Conservation (phyloP, 1,284 basidiomycete genomes). For the Rhodotorula mucilaginosa region DNA sequence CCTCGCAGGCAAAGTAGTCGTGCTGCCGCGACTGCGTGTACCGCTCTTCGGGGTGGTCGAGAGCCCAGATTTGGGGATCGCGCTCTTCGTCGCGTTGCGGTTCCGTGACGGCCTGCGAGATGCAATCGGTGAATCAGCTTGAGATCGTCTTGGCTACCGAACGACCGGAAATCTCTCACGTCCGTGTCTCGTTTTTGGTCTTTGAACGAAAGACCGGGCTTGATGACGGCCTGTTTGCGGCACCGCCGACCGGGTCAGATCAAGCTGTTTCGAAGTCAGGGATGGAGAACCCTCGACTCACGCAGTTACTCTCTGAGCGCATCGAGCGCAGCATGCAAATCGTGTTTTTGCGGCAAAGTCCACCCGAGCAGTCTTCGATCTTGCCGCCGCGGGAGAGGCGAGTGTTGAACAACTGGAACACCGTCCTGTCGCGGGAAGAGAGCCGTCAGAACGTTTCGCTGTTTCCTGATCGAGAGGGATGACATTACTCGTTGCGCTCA, state of each 20-base stretch:
- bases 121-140: not conserved
- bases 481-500: conserved; percentile 51
- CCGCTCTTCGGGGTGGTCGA: conserved; percentile 14
- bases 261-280: not conserved
- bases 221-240: conserved; percentile 26
- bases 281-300: not conserved
- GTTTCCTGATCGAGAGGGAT: too few relatives aligned
- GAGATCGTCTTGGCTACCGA: too few relatives aligned
- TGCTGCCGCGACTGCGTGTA: conserved; percentile 31
- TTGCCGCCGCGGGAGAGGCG: conserved; percentile 35
- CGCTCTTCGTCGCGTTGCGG: conserved; percentile 31
- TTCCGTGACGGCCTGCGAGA: conserved; percentile 34
- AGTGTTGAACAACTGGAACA: conserved; percentile 35
- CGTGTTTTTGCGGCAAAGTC: conserved; percentile 35
- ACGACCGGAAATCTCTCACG: conserved; percentile 1
- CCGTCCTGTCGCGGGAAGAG: conserved; percentile 6
- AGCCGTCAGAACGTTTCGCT: not conserved
- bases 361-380: conserved; percentile 29
- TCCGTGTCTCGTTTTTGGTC: conserved; percentile 40
- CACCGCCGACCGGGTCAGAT: not conserved
- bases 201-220: conserved; percentile 37
- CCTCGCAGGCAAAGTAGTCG: conserved; percentile 39
- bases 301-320: conserved; percentile 39
- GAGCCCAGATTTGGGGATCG: not conserved
- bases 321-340: conserved; percentile 39